A percentile compares a stretch with the other conserved stretches of the same genome.
Conservation (phyloP, 129 eudicot species). For the Chrysanthemum makinoi region DNA sequence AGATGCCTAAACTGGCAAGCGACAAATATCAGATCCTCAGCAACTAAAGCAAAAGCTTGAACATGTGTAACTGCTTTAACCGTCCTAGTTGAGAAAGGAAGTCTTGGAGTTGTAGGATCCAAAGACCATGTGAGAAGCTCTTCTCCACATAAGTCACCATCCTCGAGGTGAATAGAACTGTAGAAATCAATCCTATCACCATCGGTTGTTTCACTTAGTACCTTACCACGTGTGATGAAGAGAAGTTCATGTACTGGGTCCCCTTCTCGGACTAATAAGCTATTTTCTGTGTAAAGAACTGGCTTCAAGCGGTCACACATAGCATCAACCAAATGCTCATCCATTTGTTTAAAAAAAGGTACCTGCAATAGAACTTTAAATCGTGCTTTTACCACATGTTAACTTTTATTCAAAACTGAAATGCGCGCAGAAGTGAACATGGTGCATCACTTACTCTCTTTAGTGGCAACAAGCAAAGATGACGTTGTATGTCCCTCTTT, state of each 20-base stretch:
- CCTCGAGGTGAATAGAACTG: constrained; percentile 36
- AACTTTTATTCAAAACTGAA: too few relatives aligned
- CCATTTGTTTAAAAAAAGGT: constrained; percentile 65
- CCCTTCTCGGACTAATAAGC: constrained; percentile 60
- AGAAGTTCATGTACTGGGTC: constrained; percentile 76
- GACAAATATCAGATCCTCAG: constrained; percentile 54
- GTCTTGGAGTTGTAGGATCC: constrained; percentile 33
- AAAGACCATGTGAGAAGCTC: constrained; percentile 86
- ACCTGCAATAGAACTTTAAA: constrained; percentile 36
- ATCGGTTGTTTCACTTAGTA: constrained; percentile 46
- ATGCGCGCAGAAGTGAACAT: too few relatives aligned
- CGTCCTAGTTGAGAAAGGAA: constrained; percentile 66
- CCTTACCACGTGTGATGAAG: constrained; percentile 57
- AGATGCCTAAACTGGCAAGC: constrained; percentile 63
- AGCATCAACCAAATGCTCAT: constrained; percentile 58
- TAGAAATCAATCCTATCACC: constrained; percentile 60
- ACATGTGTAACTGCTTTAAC: constrained; percentile 49
- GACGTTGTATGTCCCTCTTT: constrained; percentile 71
- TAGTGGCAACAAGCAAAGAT: constrained; percentile 58
- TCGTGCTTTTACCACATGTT: too few relatives aligned
- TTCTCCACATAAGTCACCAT: constrained; percentile 81
- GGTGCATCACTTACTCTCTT: constrained; percentile 41
- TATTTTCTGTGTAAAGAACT: constrained; percentile 46
- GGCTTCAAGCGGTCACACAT: constrained; percentile 68
- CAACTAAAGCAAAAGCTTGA: constrained; percentile 60